Conservation (phyloP, 306 rosid species). For the Gleditsia sinensis region DNA sequence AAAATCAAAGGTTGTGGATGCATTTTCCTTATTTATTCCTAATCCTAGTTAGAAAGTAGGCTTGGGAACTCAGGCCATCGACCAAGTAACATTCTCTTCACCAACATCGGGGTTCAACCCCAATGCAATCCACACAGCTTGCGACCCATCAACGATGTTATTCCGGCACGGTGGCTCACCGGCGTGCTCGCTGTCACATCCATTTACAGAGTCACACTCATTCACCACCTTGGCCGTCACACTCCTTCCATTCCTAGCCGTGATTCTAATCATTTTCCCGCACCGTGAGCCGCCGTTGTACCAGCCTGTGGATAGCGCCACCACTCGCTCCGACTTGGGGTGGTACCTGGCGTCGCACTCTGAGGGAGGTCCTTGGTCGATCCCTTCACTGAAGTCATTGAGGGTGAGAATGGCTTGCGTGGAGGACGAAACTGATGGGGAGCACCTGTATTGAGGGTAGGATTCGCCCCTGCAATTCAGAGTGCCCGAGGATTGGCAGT, state of each 20-base stretch:
- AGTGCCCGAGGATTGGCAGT: too few species aligned
- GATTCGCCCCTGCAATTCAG: neutral
- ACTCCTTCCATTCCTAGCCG: conserved; percentile 31
- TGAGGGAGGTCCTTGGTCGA: conserved; percentile 23
- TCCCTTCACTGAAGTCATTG: conserved; percentile 33
- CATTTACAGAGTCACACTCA: conserved; percentile 54
- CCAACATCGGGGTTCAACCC: conserved; percentile 38
- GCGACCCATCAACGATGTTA: conserved; percentile 55
- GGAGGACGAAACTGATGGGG: conserved; percentile 19
- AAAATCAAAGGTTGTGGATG: too few species aligned
- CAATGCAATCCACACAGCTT: conserved; percentile 55
- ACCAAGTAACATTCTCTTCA: conserved; percentile 46
- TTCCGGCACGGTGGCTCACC: conserved; percentile 48
- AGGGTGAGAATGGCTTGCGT: conserved; percentile 37
- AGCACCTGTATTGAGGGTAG: too few species aligned
- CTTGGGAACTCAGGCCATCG: conserved; percentile 33
- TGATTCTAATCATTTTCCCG: conserved; percentile 34
- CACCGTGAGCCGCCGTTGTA: conserved; percentile 44
- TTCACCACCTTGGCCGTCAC: conserved; percentile 56
- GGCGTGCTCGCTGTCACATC: conserved; percentile 54
- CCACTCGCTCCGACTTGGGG: conserved; percentile 27
- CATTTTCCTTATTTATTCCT: too few species aligned
- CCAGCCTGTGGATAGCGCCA: conserved; percentile 64
- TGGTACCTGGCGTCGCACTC: conserved; percentile 38
- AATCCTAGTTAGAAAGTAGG: too few species aligned